Evolutionary conservation across 352 stramenopile genomes (phyloP).

Genomic region (Globisporangium polare): DNA sequence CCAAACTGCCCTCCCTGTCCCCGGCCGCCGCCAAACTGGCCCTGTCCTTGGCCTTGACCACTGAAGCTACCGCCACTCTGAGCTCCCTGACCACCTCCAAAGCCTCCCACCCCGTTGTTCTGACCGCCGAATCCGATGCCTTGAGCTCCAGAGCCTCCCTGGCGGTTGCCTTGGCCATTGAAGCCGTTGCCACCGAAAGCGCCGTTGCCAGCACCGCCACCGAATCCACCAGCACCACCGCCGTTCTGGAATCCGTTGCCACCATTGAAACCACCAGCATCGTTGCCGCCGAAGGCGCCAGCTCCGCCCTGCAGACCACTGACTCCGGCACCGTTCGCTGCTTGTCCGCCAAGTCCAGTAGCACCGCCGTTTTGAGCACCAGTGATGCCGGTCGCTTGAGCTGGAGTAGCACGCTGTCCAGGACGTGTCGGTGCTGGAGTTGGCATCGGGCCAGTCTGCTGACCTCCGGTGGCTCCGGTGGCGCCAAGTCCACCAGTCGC

Average conservation of each 20-base stretch:
- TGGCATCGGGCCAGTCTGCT: not conserved
- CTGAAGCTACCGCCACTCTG: not conserved
- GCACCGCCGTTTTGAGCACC: constrained; percentile 1
- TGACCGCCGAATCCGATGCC: not conserved
- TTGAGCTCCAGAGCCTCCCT: too few relatives aligned
- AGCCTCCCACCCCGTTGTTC: not conserved
- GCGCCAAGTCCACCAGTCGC: not conserved
- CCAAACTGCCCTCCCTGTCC: not conserved
- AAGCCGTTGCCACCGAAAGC: too few relatives aligned
- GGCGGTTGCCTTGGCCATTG: too few relatives aligned
- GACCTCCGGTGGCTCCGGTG: not conserved
- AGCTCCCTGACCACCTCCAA: not conserved
- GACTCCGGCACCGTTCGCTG: not conserved
- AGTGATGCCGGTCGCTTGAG: not conserved
- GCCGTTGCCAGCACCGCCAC: too few relatives aligned
- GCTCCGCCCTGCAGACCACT: not conserved
- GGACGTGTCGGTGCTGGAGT: constrained; percentile 7
- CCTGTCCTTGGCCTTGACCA: not conserved
- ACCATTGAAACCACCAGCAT: constrained; percentile 1
- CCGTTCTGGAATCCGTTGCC: not conserved
- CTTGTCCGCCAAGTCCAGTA: not conserved
- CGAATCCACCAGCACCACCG: too few relatives aligned
- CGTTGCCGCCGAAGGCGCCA: not conserved
- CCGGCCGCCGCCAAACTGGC: not conserved
- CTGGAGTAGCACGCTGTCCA: constrained; percentile 1